Percentiles rank a stretch among this genome's conserved stretches.
phyloP scores from a whole-genome alignment of 345 rosid genomes.

The Corymbia maculata region DNA sequence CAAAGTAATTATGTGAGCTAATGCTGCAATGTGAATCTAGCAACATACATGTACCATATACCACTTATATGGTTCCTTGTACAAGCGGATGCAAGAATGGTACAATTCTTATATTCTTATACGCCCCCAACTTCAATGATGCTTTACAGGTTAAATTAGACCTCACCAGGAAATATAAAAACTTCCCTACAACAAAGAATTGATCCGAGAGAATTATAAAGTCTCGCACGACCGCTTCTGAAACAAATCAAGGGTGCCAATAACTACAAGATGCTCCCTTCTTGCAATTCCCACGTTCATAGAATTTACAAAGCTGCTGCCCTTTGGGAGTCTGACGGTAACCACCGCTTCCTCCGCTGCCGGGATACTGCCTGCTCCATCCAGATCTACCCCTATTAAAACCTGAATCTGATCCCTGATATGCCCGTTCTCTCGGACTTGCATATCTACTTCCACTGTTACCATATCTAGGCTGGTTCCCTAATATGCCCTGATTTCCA shows the following conservation, averaged over 20 bases:
- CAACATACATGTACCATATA: neutral
- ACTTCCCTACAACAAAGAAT: neutral
- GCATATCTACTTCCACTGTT: constrained; percentile 19
- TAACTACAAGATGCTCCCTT: constrained; percentile 72
- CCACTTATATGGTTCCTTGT: neutral
- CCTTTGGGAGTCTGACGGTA: constrained; percentile 54
- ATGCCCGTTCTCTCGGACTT: constrained; percentile 45
- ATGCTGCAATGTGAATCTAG: neutral
- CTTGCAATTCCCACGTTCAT: constrained; percentile 66
- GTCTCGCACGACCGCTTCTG: neutral
- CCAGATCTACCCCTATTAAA: constrained; percentile 37
- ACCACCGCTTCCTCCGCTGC: constrained; percentile 30
- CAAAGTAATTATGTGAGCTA: neutral
- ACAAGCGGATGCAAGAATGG: neutral
- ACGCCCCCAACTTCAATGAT: neutral
- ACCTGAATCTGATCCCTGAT: constrained; percentile 33
- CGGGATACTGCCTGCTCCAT: constrained; percentile 26
- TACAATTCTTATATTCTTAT: neutral
- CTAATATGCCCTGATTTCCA: constrained; percentile 26
- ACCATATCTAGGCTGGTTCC: constrained; percentile 42
- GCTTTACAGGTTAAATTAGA: constrained; percentile 15
- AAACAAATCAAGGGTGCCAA: constrained; percentile 52
- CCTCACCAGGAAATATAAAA: neutral
- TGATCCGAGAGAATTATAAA: neutral
- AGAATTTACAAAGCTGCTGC: constrained; percentile 65